Evolutionary conservation across 495 filamentous ascomycete genomes (phyloP).

Genomic region (Penicillium nucicola): DNA sequence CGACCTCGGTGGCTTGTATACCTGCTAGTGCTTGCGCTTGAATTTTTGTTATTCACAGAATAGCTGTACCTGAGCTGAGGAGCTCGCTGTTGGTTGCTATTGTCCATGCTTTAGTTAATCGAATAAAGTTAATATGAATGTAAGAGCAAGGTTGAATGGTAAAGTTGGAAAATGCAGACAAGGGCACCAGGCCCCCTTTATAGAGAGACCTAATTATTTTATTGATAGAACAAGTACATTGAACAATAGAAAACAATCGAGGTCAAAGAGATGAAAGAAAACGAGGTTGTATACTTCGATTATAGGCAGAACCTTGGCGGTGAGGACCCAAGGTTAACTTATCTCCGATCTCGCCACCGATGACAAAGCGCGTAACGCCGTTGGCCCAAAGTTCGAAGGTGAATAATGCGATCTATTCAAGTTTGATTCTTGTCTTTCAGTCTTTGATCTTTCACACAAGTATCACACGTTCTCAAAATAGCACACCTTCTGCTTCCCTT

Average conservation of each 20-base stretch:
- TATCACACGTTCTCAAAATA: too few relatives aligned
- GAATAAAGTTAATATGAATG: too few relatives aligned
- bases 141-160: too few relatives aligned
- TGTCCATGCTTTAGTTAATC: too few relatives aligned
- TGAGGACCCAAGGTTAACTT: constrained; percentile 32
- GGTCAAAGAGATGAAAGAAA: neutral
- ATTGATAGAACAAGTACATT: neutral
- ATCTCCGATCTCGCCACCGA: constrained; percentile 41
- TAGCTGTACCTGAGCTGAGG: too few relatives aligned
- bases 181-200: too few relatives aligned
- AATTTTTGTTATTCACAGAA: too few relatives aligned
- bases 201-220: too few relatives aligned
- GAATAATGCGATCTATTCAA: constrained; percentile 1
- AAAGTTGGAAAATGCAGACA: too few relatives aligned
- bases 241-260: neutral
- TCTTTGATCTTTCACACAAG: neutral
- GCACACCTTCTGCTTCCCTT: neutral
- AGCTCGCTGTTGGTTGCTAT: too few relatives aligned
- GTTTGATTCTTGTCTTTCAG: neutral
- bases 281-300: neutral
- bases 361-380: constrained; percentile 33
- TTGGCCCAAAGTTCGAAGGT: constrained; percentile 12
- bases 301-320: constrained; percentile 19
- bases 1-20: too few relatives aligned
- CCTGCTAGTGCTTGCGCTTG: too few relatives aligned